A percentile compares a stretch with the other conserved stretches of the same genome.
phyloP scores from a whole-genome alignment of 2,329 filamentous ascomycete species.

The Chrysoporthe puriensis region DNA sequence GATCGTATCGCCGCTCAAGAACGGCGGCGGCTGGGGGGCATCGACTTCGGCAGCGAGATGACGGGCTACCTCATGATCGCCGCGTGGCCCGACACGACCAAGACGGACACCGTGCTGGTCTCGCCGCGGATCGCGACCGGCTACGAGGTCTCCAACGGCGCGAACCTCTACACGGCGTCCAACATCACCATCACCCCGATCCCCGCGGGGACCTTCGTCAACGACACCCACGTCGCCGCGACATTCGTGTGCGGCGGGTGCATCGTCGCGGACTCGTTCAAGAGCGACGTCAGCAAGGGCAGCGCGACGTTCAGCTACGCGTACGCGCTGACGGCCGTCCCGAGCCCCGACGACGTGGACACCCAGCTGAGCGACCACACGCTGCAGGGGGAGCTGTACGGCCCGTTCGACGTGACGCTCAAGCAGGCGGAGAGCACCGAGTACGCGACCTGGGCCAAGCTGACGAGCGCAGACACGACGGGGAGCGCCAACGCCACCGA shows the following conservation, averaged over 20 bases:
- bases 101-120: constrained; percentile 42
- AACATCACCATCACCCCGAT: constrained; percentile 49
- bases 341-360: constrained; percentile 23
- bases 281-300: constrained; percentile 6
- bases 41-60: constrained; percentile 29
- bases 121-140: constrained; percentile 36
- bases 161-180: constrained; percentile 46
- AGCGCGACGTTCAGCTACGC: constrained; percentile 27
- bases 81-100: constrained; percentile 48
- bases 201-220: constrained; percentile 54
- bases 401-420: constrained; percentile 24
- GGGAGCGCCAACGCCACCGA: constrained; percentile 6
- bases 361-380: constrained; percentile 28
- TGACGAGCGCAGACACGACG: constrained; percentile 18
- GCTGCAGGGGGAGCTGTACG: constrained; percentile 27
- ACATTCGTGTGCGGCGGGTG: constrained; percentile 57
- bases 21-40: constrained; percentile 27
- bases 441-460: constrained; percentile 23
- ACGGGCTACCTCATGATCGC: constrained; percentile 46
- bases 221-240: constrained; percentile 55
- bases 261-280: constrained; percentile 39
- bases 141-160: constrained; percentile 46
- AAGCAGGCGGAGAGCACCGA: constrained; percentile 25
- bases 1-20: constrained; percentile 28
- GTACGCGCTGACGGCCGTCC: constrained; percentile 26